Evolutionary conservation across 208 protist genomes (phyloP), one percentile per base, ranked within the genome.

Genomic region (Leishmania tarentolae): DNA sequence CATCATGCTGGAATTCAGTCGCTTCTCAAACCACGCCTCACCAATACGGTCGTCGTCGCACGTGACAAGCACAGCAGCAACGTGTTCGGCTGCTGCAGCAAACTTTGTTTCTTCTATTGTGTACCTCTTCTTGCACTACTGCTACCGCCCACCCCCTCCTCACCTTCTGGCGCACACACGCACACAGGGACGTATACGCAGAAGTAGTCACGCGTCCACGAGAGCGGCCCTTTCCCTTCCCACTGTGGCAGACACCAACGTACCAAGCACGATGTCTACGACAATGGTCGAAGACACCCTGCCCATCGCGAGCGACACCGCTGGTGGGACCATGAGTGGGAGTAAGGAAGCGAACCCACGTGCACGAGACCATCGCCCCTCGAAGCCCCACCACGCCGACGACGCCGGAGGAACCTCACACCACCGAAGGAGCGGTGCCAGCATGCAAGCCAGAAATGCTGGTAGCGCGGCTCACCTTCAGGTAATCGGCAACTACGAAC

Each of bases 401-500:
- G 4, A 35, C 72, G 31, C 52, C 42, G 31, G 31, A 11, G 44
- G 19, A 42, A 35, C 24, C 6, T 40, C 17, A 53, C 17, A 9
- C 19, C 42, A 35, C 13, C n/a, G 31, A 8, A 76, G 61, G 28
- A 42, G 56, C n/a, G 42, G 28, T 35, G 47, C n/a, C 24, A 71
- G 56, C 44, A 70, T 59, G 47, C 76, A 8, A 21, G 8, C 56
- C 37, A 66, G 17, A 7, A 46, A 17, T 6, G 24, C 15, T 7
- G 37, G 56, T 11, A 42, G 57, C 61, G 44, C 75, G 37, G 69
- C 21, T 1, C 79, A 78, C 56, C 79, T 76, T 17, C 90, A 94
- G 66, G 86, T 94, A 47, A 89, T 97, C 35, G 94, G 94, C 56
- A 96, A 96, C 74, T 97, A 97, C 85, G 93, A 96, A 53, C 86